These are phyloP conservation scores for Neopestalotiopsis sp. DNA, from an alignment of 2,329 filamentous ascomycete species.

Conservation along the genomic window DNA sequence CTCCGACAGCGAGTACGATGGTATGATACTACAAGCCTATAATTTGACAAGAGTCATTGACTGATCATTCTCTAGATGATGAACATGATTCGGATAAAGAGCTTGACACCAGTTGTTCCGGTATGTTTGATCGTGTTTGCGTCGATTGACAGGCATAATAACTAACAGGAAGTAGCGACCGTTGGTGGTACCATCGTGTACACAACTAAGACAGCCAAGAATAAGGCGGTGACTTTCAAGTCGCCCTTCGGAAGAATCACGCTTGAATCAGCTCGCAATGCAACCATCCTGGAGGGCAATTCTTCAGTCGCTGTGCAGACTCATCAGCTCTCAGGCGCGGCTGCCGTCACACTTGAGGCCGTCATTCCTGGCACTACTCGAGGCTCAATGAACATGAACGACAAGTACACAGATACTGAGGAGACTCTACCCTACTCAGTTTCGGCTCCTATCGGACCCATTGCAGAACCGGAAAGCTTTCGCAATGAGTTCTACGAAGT, in stretches of 20 bases:
- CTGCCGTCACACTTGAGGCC: no score
- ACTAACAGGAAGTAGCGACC: neutral
- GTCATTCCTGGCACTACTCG: neutral
- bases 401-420: neutral
- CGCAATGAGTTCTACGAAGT: constrained; percentile 48
- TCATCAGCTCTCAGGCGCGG: no score
- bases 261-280: neutral
- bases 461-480: constrained; percentile 22
- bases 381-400: neutral
- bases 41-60: neutral
- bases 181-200: no score
- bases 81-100: neutral
- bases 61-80: neutral
- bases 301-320: no score
- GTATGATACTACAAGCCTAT: neutral
- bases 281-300: neutral
- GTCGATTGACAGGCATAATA: neutral
- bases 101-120: neutral
- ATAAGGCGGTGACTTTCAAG: neutral
- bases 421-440: neutral
- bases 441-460: neutral
- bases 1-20: neutral
- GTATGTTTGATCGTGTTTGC: neutral
- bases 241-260: neutral
- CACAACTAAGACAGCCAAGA: neutral